Evolutionary conservation across 805 yeast genomes (phyloP), one percentile per base, ranked within the genome.

Genomic region (Suhomyces canberraensis): DNA sequence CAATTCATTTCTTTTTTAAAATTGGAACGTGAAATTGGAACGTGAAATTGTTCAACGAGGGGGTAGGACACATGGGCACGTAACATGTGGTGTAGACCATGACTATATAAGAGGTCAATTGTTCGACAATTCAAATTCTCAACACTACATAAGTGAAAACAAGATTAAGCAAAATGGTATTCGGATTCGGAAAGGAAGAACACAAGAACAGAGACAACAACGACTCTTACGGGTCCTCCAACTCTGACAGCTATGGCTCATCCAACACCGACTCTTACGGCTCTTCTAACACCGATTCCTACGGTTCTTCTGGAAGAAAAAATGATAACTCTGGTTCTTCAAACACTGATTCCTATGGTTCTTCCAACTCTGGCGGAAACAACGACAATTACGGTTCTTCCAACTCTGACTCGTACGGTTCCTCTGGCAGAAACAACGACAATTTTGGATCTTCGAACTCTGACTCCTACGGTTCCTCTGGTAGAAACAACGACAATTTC

Each of bases 111-210:
- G n/a, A n/a, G n/a, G n/a, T n/a, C n/a, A n/a, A n/a, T n/a, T n/a
- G n/a, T n/a, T n/a, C n/a, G n/a, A n/a, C n/a, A n/a, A n/a, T n/a
- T n/a, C n/a, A n/a, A n/a, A n/a, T n/a, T n/a, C n/a, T n/a, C n/a
- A n/a, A n/a, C n/a, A n/a, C n/a, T n/a, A n/a, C n/a, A n/a, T n/a
- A n/a, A n/a, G n/a, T n/a, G n/a, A n/a, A n/a, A n/a, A n/a, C n/a
- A n/a, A n/a, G n/a, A n/a, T n/a, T n/a, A n/a, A n/a, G n/a, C n/a
- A 54, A 29, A 48, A 61, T 60, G 66, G 66, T 52, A 44, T 60
- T 60, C 42, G 66, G 65, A 29, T 57, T 60, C 26, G 64, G 64
- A 31, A 47, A 46, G 33, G 53, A 55, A 50, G 46, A 54, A 44
- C 42, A 47, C 33, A 33, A 47, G 37, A 37, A 52, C 36, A 35